These are phyloP conservation scores for Penicillium simplicissimum DNA, from an alignment of 495 filamentous ascomycete species.

Conservation along the genomic window DNA sequence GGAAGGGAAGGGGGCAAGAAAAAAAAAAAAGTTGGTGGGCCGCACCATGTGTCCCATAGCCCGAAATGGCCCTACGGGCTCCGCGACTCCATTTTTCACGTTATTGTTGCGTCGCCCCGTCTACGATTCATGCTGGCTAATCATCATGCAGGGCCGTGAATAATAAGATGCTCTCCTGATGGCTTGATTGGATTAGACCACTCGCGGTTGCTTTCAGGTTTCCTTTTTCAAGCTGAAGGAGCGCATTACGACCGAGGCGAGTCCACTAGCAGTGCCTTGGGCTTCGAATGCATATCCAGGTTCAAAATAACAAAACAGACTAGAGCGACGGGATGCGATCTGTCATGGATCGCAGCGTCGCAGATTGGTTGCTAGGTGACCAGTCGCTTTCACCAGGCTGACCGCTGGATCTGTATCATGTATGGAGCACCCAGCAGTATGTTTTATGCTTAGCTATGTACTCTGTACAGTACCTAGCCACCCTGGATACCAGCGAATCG, in stretches of 20 bases:
- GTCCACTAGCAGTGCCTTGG: not conserved
- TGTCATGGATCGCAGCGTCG: constrained; percentile 9
- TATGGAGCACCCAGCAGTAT: not conserved
- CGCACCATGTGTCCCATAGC: constrained; percentile 31
- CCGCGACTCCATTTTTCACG: constrained; percentile 10
- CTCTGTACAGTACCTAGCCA: not conserved
- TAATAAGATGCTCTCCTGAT: constrained; percentile 15
- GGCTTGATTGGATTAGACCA: constrained; percentile 14
- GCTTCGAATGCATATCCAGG: not conserved
- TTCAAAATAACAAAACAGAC: not conserved
- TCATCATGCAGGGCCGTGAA: constrained; percentile 9
- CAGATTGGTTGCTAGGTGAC: constrained; percentile 32
- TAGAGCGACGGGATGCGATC: constrained; percentile 21
- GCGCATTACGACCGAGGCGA: not conserved
- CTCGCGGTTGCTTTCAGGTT: not conserved
- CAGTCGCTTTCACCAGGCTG: constrained; percentile 14
- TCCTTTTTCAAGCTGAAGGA: not conserved
- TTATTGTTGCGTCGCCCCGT: constrained; percentile 4
- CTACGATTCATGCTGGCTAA: constrained; percentile 6
- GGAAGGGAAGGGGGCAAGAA: constrained; percentile 12
- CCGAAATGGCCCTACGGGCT: constrained; percentile 16
- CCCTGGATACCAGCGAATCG: not conserved
- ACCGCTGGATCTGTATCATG: constrained; percentile 17
- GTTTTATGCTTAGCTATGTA: constrained; percentile 1
- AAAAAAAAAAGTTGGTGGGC: constrained; percentile 17